Base-by-base conservation (phyloP, 352 stramenopile species). In the Pythium monospermum region DNA sequence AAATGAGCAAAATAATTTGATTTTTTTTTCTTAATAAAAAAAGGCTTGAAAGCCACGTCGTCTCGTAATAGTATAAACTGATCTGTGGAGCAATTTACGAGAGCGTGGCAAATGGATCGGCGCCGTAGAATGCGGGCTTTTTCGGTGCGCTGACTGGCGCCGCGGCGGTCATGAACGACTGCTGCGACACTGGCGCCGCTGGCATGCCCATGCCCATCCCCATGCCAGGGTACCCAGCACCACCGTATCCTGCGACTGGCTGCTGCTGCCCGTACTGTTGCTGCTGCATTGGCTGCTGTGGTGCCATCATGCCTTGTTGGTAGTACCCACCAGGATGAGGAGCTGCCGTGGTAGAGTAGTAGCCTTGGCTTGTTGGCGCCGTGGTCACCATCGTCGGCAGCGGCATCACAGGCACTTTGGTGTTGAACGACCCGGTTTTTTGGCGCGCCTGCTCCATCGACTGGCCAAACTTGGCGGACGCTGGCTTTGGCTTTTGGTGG, bases 371-470 rank as follows among this genome's bases (percentile, higher is more conserved):
- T 32, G 30, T 26, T 7, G 48, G 46, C 21, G 48, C 19, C 6
- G 49, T 38, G 40, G 54, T 58, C 42, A 57, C 45, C 25, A 63
- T 41, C 16, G 56, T 37, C 16, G 56, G 56, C 21, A 64, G 67
- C 0, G 72, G 74, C 41, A 91, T 64, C 37, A 89, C 64, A 1
- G 79, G 63, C 53, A 87, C 61, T 37, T 87, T 87, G 22, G 82
- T 71, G 49, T 73, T 84, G 42, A 49, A 49, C 30, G 47, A 57
- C 25, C n/a, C n/a, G n/a, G 55, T 36, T 2, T 73, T 69, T 16
- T 75, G 74, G 8, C 77, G 73, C 22, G 81, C 81, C 41, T 91
- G 81, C 48, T 89, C 81, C 13, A 91, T 53, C 19, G 81, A 86
- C 53, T 89, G 81, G 40, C 82, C 76, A 49, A 50, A 72, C 45